These are phyloP conservation scores for Erysimum cheiri DNA, from an alignment of 441 rosid species.

Conservation along the genomic window DNA sequence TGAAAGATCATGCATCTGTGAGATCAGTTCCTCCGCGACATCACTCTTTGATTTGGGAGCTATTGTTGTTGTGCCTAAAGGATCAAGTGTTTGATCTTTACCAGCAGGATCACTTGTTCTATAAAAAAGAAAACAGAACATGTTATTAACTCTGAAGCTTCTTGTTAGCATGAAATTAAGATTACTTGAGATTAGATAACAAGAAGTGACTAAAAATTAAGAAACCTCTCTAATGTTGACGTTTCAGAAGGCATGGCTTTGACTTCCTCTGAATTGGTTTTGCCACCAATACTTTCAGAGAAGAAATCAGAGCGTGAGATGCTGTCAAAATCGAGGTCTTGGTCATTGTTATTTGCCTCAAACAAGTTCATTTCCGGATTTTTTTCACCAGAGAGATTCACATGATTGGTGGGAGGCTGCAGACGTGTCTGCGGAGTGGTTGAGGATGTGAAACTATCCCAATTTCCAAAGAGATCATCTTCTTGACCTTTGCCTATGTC, in stretches of 20 bases:
- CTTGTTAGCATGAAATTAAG: slow-evolving; percentile 11
- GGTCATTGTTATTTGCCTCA: slow-evolving; percentile 37
- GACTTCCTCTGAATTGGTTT: slow-evolving; percentile 43
- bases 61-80: slow-evolving; percentile 38
- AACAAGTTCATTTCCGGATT: slow-evolving; percentile 50
- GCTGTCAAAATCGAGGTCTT: slow-evolving; percentile 41
- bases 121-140: slow-evolving; percentile 14
- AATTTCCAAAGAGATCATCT: slow-evolving; percentile 61
- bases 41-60: slow-evolving; percentile 43
- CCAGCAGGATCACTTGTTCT: slow-evolving; percentile 45
- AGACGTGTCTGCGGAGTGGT: slow-evolving; percentile 45
- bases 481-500: slow-evolving; percentile 48
- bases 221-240: slow-evolving; percentile 56
- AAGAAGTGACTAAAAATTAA: slow-evolving; percentile 11
- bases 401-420: slow-evolving; percentile 43
- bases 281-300: slow-evolving; percentile 47
- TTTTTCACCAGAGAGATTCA: slow-evolving; percentile 43
- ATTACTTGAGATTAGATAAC: slow-evolving; percentile 3
- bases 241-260: slow-evolving; percentile 44
- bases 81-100: slow-evolving; percentile 45
- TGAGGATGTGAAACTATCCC: slow-evolving; percentile 73
- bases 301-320: slow-evolving; percentile 44
- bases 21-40: slow-evolving; percentile 57
- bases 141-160: slow-evolving; percentile 11
- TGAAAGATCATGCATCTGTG: slow-evolving; percentile 88